Evolutionary conservation across 148 eudicot genomes (phyloP).

Genomic region (Selenicereus undatus): DNA sequence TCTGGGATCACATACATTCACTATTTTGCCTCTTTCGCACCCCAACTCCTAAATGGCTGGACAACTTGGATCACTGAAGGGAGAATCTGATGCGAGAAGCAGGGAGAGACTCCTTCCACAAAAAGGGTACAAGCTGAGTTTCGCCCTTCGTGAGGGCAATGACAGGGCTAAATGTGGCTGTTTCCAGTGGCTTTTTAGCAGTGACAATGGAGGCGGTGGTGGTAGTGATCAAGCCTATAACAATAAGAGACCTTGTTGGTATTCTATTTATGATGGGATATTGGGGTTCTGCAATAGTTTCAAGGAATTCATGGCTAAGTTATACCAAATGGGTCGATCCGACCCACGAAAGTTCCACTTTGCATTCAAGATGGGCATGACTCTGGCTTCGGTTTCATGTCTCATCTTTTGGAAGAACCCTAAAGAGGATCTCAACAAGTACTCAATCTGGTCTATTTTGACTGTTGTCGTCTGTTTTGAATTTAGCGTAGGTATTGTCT

Average conservation of each 20-base stretch:
- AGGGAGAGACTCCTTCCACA: constrained; percentile 19
- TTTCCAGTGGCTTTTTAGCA: constrained; percentile 2
- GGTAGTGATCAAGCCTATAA: constrained; percentile 3
- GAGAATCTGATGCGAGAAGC: constrained; percentile 20
- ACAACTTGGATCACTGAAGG: constrained; percentile 21
- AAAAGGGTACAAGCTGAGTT: constrained; percentile 23
- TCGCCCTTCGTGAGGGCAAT: background rate
- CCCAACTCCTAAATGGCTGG: constrained; percentile 20
- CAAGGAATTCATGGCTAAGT: constrained; percentile 19
- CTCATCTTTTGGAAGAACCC: constrained; percentile 46
- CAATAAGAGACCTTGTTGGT: constrained; percentile 23
- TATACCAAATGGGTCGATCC: constrained; percentile 47
- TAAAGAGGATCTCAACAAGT: constrained; percentile 29
- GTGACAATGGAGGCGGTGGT: background rate
- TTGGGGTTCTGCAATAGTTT: constrained; percentile 19
- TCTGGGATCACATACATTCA: background rate
- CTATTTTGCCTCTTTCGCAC: background rate
- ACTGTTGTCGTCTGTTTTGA: constrained; percentile 63
- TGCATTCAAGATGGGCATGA: constrained; percentile 49
- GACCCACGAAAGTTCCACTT: constrained; percentile 49
- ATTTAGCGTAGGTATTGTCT: constrained; percentile 45
- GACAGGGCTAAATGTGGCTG: constrained; percentile 12
- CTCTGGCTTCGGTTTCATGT: constrained; percentile 43
- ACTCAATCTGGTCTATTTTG: constrained; percentile 54
- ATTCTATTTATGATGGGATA: constrained; percentile 27